Evolutionary conservation across 2,329 filamentous ascomycete species (phyloP).

Genomic region (Tolypocladium inflatum): DNA sequence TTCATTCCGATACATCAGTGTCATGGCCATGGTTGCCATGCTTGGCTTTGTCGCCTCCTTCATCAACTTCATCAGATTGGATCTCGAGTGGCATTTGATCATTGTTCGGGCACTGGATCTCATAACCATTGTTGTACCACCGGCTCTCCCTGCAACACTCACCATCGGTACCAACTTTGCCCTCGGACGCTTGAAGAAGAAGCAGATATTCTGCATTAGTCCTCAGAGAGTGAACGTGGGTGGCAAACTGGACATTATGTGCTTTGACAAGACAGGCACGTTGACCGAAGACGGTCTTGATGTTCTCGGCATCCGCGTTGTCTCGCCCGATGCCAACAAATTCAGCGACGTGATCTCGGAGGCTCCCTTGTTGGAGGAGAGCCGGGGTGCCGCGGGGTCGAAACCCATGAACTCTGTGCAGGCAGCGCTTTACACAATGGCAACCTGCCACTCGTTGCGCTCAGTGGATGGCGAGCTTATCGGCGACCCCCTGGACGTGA

Average conservation of each 20-base stretch:
- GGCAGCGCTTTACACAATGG: constrained; percentile 85
- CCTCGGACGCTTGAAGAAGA: constrained; percentile 71
- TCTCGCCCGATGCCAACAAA: constrained; percentile 47
- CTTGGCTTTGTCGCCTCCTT: constrained; percentile 87
- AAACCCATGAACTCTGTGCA: constrained; percentile 21
- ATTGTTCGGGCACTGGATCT: constrained; percentile 86
- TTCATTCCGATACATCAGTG: constrained; percentile 94
- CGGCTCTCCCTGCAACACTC: constrained; percentile 85
- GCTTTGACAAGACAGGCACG: constrained; percentile 98
- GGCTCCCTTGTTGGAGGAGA: constrained; percentile 2
- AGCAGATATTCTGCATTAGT: constrained; percentile 95
- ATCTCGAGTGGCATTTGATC: constrained; percentile 80
- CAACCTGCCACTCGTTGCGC: constrained; percentile 88
- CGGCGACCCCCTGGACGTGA: constrained; percentile 88
- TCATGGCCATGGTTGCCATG: constrained; percentile 81
- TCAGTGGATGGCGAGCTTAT: constrained; percentile 81
- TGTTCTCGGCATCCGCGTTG: constrained; percentile 78
- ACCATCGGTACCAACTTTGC: constrained; percentile 97
- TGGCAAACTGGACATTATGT: constrained; percentile 91
- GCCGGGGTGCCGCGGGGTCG: background rate
- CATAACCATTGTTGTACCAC: constrained; percentile 95
- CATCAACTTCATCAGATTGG: constrained; percentile 82
- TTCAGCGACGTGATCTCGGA: constrained; percentile 73
- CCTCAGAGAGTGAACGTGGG: constrained; percentile 95
- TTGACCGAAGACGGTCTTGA: constrained; percentile 94